Evolutionary conservation across 2,329 filamentous ascomycete species (phyloP).

Genomic region (Diaporthe vaccinii): DNA sequence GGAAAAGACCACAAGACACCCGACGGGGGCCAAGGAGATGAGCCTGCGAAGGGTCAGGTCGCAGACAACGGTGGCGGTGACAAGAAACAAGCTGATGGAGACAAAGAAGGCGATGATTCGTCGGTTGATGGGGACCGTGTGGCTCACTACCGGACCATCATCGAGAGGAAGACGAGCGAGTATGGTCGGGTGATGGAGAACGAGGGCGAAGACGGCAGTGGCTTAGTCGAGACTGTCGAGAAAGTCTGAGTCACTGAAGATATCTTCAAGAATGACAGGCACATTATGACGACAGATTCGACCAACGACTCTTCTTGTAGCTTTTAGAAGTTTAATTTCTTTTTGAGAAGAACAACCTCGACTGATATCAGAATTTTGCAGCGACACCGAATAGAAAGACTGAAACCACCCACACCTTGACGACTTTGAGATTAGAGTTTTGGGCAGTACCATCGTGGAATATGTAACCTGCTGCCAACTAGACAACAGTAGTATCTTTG

Average conservation of each 20-base stretch:
- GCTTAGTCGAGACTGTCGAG: background rate
- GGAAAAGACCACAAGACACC: conserved; percentile 7
- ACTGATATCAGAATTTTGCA: background rate
- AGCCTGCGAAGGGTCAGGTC: background rate
- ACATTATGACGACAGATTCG: background rate
- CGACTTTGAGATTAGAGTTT: background rate
- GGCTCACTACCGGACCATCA: conserved; percentile 45
- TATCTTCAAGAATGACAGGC: background rate
- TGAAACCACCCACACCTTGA: background rate
- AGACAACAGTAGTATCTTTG: background rate
- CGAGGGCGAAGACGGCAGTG: background rate
- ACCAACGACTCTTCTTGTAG: background rate
- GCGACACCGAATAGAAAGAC: background rate
- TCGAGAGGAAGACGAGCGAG: conserved; percentile 41
- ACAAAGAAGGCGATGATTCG: conserved; percentile 22
- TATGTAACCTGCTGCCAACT: background rate
- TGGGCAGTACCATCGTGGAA: background rate
- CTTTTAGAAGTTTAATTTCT: background rate
- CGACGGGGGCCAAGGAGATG: background rate
- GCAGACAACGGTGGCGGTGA: background rate
- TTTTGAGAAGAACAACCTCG: background rate
- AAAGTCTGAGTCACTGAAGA: background rate
- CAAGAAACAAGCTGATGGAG: background rate
- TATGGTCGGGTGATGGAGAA: conserved; percentile 35
- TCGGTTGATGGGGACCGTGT: conserved; percentile 39